Conservation (phyloP, 345 rosid genomes). For the Litchi chinensis region DNA sequence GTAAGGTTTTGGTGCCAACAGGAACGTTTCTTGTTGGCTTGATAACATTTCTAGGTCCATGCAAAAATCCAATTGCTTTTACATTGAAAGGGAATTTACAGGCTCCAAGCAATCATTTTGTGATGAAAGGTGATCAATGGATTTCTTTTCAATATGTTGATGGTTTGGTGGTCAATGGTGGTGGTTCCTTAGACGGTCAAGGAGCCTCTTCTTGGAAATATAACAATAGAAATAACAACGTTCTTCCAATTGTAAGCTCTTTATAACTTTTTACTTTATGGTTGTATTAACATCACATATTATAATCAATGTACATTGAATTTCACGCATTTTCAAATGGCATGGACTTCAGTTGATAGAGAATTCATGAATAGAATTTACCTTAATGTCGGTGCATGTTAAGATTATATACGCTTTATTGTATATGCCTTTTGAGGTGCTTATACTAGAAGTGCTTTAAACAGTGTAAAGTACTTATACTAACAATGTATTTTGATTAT, state of each 20-base stretch:
- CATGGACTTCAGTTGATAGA: no score
- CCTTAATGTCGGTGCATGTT: no score
- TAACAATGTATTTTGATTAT: neutral
- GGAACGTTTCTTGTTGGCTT: constrained; percentile 27
- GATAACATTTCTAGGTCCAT: constrained; percentile 31
- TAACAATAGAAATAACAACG: neutral
- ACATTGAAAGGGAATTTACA: neutral
- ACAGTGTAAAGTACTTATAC: no score
- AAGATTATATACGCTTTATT: no score
- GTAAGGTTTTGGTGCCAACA: constrained; percentile 24
- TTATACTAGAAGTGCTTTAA: no score
- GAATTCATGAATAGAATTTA: no score
- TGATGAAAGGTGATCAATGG: neutral
- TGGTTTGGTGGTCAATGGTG: neutral
- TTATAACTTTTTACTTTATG: neutral
- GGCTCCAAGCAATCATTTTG: neutral
- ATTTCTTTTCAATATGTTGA: neutral
- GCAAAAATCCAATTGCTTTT: constrained; percentile 22
- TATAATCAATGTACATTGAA: no score
- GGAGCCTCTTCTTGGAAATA: neutral
- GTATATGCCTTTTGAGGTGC: no score
- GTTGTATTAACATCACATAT: no score
- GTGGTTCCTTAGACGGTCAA: neutral
- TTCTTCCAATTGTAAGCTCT: no score
- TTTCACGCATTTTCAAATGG: no score